These are phyloP conservation scores for Geotrichum citri-aurantii DNA, from an alignment of 1,139 yeast species.

Conservation along the genomic window DNA sequence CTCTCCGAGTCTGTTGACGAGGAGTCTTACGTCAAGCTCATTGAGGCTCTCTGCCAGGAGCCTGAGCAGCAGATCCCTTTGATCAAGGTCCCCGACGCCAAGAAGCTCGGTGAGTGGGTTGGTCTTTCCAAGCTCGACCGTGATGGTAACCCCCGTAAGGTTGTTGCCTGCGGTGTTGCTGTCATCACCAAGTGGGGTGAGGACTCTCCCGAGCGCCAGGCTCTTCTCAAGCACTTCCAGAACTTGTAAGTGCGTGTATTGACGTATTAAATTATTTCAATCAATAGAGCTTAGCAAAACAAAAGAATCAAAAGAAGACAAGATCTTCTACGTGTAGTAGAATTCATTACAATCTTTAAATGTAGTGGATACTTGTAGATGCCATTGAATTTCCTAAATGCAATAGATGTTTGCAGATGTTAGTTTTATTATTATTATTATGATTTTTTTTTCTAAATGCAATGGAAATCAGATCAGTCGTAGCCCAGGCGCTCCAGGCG, in stretches of 20 bases:
- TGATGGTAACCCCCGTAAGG: slow-evolving; percentile 99
- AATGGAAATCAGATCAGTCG: neutral
- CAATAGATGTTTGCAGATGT: too few relatives aligned
- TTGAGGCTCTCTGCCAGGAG: slow-evolving; percentile 99
- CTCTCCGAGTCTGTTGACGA: slow-evolving; percentile 98
- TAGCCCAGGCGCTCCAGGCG: neutral
- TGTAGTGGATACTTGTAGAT: neutral
- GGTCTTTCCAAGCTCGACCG: slow-evolving; percentile 99
- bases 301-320: neutral
- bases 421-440: too few relatives aligned
- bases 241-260: slow-evolving; percentile 50
- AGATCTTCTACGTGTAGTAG: neutral
- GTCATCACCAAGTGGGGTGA: slow-evolving; percentile 99
- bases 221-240: slow-evolving; percentile 94
- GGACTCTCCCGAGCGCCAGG: slow-evolving; percentile 96
- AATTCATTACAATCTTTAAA: too few relatives aligned
- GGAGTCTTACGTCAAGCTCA: slow-evolving; percentile 93
- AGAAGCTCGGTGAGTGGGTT: slow-evolving; percentile 99
- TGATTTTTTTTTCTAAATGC: neutral
- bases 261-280: slow-evolving; percentile 12
- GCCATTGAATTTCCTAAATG: too few relatives aligned
- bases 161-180: slow-evolving; percentile 99
- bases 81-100: slow-evolving; percentile 98
- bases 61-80: slow-evolving; percentile 95
- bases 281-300: neutral